These are phyloP conservation scores for Penicillium manginii DNA, from an alignment of 495 filamentous ascomycete genomes.

Conservation along the genomic window DNA sequence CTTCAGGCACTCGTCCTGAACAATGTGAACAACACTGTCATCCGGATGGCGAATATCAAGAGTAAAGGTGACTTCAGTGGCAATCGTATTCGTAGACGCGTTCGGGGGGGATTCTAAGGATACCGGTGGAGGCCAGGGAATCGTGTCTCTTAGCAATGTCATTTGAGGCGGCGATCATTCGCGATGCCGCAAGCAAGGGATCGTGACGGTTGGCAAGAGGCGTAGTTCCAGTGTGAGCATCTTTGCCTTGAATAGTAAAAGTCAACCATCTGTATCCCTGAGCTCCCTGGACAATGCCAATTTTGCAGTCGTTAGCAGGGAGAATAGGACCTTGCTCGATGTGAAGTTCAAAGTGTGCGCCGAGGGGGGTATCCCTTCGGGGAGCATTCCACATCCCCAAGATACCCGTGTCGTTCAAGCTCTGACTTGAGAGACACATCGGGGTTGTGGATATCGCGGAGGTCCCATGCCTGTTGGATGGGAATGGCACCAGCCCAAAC, in stretches of 20 bases:
- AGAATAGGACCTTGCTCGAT: constrained; percentile 80
- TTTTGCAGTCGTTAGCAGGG: constrained; percentile 54
- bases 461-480: constrained; percentile 60
- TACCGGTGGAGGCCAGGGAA: constrained; percentile 68
- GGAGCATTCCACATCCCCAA: constrained; percentile 49
- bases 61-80: constrained; percentile 65
- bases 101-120: constrained; percentile 58
- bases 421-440: constrained; percentile 59
- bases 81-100: constrained; percentile 72
- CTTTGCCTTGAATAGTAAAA: constrained; percentile 61
- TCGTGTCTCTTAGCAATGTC: constrained; percentile 54
- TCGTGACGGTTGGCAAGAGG: constrained; percentile 56
- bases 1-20: constrained; percentile 49
- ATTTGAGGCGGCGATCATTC: constrained; percentile 67
- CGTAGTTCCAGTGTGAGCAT: constrained; percentile 77
- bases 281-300: constrained; percentile 70
- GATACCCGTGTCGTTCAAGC: constrained; percentile 68
- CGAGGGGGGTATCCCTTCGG: constrained; percentile 45
- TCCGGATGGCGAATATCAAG: constrained; percentile 68
- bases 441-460: constrained; percentile 53
- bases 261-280: constrained; percentile 65
- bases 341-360: constrained; percentile 78
- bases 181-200: constrained; percentile 64
- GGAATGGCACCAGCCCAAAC: constrained; percentile 72
- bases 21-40: constrained; percentile 55